Evolutionary conservation across 1,284 basidiomycete species (phyloP).

Genomic region (Xerocomus cyaneibrunnescens): DNA sequence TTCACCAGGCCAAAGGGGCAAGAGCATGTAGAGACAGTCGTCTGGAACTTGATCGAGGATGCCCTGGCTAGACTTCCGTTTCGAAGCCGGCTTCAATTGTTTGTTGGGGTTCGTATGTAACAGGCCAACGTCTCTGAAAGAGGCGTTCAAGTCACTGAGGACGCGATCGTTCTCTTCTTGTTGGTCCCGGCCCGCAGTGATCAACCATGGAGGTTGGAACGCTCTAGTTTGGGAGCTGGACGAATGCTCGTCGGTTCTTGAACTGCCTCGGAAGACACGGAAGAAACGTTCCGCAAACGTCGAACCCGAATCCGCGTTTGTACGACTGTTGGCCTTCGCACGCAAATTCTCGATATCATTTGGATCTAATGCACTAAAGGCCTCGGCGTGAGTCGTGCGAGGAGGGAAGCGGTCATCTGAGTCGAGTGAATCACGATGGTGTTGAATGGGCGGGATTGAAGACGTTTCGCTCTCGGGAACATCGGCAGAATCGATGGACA

Average conservation of each 20-base stretch:
- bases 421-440: constrained; percentile 30
- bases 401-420: constrained; percentile 36
- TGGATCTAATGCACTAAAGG: constrained; percentile 68
- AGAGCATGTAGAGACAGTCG: constrained; percentile 73
- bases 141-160: constrained; percentile 66
- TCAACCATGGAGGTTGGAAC: constrained; percentile 69
- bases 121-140: constrained; percentile 75
- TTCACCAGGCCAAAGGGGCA: constrained; percentile 80
- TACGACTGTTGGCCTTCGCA: constrained; percentile 22
- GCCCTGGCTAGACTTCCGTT: constrained; percentile 34
- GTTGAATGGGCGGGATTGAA: constrained; percentile 7
- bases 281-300: constrained; percentile 25
- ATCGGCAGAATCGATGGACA: constrained; percentile 10
- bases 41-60: constrained; percentile 64
- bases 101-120: constrained; percentile 55
- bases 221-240: constrained; percentile 36
- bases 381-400: constrained; percentile 71
- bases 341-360: constrained; percentile 54
- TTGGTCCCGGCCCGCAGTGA: constrained; percentile 57
- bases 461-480: constrained; percentile 13
- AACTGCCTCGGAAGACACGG: constrained; percentile 20
- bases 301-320: constrained; percentile 21
- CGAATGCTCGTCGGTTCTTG: constrained; percentile 27
- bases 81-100: constrained; percentile 23
- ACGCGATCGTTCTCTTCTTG: constrained; percentile 66